These are phyloP conservation scores for Fomitiporia mediterranea DNA, from an alignment of 1,284 basidiomycete species.

Conservation along the genomic window DNA sequence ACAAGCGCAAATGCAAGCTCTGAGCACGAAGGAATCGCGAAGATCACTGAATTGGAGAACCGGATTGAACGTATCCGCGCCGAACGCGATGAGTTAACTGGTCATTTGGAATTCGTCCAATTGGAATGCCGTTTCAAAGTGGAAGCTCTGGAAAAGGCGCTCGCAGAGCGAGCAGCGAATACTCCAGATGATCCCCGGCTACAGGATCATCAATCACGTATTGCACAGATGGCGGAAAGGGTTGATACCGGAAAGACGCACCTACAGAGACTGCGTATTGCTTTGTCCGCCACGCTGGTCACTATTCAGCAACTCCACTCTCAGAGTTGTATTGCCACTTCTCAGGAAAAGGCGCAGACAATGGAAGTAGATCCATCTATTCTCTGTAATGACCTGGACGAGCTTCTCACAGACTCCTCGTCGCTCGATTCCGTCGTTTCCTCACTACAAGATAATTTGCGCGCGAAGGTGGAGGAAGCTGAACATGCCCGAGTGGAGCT, in stretches of 20 bases:
- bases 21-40: slow-evolving; percentile 27
- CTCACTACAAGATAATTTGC: neutral
- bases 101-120: slow-evolving; percentile 65
- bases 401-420: neutral
- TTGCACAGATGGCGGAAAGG: neutral
- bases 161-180: slow-evolving; percentile 27
- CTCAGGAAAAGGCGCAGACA: neutral
- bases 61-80: slow-evolving; percentile 62
- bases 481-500: neutral
- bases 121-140: slow-evolving; percentile 67
- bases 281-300: slow-evolving; percentile 3
- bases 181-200: slow-evolving; percentile 18
- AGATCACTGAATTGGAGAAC: slow-evolving; percentile 50
- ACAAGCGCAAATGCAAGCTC: neutral
- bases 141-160: slow-evolving; percentile 51
- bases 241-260: neutral
- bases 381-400: neutral
- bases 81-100: slow-evolving; percentile 66
- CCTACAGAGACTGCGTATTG: neutral
- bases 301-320: slow-evolving; percentile 8
- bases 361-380: neutral
- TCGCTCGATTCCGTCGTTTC: neutral
- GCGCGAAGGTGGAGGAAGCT: neutral
- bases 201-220: neutral
- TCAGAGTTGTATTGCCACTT: neutral